Evolutionary conservation across 2,329 filamentous ascomycete species (phyloP).

Genomic region (Penicillium sp.): DNA sequence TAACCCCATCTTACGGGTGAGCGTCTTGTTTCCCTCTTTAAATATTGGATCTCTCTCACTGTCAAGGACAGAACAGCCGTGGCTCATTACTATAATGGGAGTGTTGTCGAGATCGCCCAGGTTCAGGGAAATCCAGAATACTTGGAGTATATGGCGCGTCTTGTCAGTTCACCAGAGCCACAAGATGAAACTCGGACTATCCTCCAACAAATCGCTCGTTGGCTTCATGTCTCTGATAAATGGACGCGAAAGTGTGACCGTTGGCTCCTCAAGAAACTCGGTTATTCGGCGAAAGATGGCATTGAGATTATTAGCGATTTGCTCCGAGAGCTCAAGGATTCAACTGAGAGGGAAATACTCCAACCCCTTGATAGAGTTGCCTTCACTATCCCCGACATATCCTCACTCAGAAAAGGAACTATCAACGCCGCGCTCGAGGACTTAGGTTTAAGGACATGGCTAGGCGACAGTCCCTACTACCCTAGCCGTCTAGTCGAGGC

Average conservation of each 20-base stretch:
- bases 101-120: slow-evolving; percentile 10
- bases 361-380: slow-evolving; percentile 11
- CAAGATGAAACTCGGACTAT: neutral
- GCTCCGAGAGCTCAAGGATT: slow-evolving; percentile 6
- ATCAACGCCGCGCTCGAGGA: slow-evolving; percentile 10
- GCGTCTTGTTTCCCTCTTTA: neutral
- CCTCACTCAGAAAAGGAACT: neutral
- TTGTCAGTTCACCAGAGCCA: neutral
- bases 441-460: slow-evolving; percentile 5
- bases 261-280: slow-evolving; percentile 7
- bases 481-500: slow-evolving; percentile 1
- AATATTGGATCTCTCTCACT: slow-evolving; percentile 1
- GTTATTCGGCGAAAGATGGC: slow-evolving; percentile 6
- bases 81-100: slow-evolving; percentile 12
- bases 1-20: slow-evolving; percentile 13
- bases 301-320: slow-evolving; percentile 11
- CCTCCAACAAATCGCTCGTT: neutral
- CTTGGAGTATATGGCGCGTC: slow-evolving; percentile 10
- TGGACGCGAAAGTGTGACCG: neutral
- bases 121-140: slow-evolving; percentile 9
- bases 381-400: slow-evolving; percentile 9
- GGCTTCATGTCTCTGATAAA: neutral
- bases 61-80: slow-evolving; percentile 4
- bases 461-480: slow-evolving; percentile 7
- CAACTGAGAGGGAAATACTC: slow-evolving; percentile 3